Evolutionary conservation across 192 early-diverging fungal species (phyloP).

Genomic region (Coemansia sp.): DNA sequence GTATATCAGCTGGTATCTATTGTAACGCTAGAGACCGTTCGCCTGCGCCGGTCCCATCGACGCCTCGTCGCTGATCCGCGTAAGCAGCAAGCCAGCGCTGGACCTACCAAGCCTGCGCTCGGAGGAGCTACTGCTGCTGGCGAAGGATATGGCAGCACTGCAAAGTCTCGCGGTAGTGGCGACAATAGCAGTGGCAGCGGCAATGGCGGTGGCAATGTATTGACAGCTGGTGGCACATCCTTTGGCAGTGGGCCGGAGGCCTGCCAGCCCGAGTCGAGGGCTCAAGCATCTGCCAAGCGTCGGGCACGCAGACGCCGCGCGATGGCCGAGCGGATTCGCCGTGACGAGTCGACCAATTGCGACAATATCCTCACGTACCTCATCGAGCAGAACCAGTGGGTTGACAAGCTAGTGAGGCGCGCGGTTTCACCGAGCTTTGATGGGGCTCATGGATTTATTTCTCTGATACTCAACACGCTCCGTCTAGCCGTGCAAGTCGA

Average conservation of each 20-base stretch:
- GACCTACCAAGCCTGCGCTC: neutral
- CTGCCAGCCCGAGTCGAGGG: constrained; percentile 11
- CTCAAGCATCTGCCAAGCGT: constrained; percentile 24
- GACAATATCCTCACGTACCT: constrained; percentile 53
- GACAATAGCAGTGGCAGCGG: neutral
- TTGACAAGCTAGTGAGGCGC: constrained; percentile 47
- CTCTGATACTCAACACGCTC: constrained; percentile 55
- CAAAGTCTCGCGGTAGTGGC: constrained; percentile 1
- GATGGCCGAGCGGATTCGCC: constrained; percentile 46
- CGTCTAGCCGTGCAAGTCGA: constrained; percentile 50
- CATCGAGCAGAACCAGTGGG: constrained; percentile 52
- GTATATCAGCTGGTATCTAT: constrained; percentile 52
- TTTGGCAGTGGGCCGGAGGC: neutral
- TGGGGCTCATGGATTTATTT: constrained; percentile 51
- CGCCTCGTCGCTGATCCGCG: constrained; percentile 17
- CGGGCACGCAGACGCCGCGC: constrained; percentile 34
- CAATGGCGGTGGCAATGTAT: constrained; percentile 15
- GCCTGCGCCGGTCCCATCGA: constrained; percentile 34
- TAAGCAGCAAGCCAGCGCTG: neutral
- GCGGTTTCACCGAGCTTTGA: constrained; percentile 47
- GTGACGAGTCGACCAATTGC: constrained; percentile 50
- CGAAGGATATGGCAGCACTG: neutral
- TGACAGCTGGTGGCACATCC: constrained; percentile 10
- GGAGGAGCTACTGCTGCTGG: neutral
- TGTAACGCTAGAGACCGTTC: constrained; percentile 44